Percentiles rank a stretch among this genome's conserved stretches.
phyloP scores from a whole-genome alignment of 306 rosid species.

The Luffa acutangula region DNA sequence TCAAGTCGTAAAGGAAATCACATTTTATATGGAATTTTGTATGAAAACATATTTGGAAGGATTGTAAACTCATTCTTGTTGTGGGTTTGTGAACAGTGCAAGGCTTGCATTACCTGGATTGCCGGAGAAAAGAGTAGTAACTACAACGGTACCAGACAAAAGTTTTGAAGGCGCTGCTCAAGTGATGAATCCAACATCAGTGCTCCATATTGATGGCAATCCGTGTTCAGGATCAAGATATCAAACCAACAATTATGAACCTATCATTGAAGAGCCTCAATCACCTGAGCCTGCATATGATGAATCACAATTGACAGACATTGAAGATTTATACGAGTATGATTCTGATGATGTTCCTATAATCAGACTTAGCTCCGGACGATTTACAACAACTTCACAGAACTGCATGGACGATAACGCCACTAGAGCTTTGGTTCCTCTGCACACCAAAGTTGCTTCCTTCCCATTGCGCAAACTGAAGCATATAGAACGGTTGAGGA shows the following conservation, averaged over 20 bases:
- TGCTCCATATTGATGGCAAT: background rate
- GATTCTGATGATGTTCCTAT: conserved; percentile 11
- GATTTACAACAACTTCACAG: background rate
- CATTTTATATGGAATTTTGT: background rate
- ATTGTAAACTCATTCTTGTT: background rate
- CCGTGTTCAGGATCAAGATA: background rate
- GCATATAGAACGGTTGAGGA: background rate
- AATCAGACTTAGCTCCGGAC: conserved; percentile 10
- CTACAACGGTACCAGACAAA: background rate
- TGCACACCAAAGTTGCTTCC: background rate
- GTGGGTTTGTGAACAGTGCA: conserved; percentile 16
- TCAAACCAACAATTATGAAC: conserved; percentile 14
- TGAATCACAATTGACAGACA: background rate
- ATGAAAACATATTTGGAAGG: background rate
- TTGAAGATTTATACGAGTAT: conserved; percentile 22
- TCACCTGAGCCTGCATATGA: conserved; percentile 9
- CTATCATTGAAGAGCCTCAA: conserved; percentile 42
- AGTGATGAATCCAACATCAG: background rate
- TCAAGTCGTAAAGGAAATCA: background rate
- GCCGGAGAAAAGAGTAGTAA: background rate
- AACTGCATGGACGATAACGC: background rate
- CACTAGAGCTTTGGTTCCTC: background rate
- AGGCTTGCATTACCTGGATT: conserved; percentile 29
- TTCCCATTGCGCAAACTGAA: background rate
- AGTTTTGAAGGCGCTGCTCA: background rate